Evolutionary conservation across 495 filamentous ascomycete species (phyloP), one percentile per base, ranked within the genome.

Genomic region (Neurospora sp.): DNA sequence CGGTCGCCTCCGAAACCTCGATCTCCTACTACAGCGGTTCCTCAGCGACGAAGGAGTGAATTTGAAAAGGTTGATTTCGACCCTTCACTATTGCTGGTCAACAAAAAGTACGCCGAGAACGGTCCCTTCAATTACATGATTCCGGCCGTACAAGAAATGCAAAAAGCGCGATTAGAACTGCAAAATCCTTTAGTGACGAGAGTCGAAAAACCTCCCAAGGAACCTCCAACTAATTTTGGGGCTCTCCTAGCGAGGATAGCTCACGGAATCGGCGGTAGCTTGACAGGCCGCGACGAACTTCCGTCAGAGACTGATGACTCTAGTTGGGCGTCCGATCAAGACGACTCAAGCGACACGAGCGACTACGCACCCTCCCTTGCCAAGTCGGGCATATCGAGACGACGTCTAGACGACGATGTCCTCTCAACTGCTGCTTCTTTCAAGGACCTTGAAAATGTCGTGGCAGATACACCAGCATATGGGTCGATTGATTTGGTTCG

Each of bases 51-150:
- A 16, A 72, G 73, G 37, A 87, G 85, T 72, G 75, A 84, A 16
- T 89, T 87, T 72, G 82, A 84, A 18, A 85, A 83, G 71, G 81
- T 89, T 10, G 78, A 86, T 35, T 86, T 89, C 73, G 83, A 86
- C 18, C 83, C 83, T 11, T 78, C 84, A 6, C 77, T 88, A 4
- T 81, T 85, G 11, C 79, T 81, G 31, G 80, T 85, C 1, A 84
- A 83, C 73, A 83, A 84, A 70, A 89, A 88, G 73, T 88, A 89
- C 74, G 82, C 84, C 69, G 81, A 82, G 70, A 82, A 79, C 69
- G 87, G 87, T 16, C 81, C 77, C 5, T 88, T 86, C 71, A 82
- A 82, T 69, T 85, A 81, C 70, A 81, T 81, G 16, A 74, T 79
- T 9, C 71, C 78, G 71, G 20, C 73, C 41, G 59, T 72, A 31